A percentile compares a stretch with the other conserved stretches of the same genome.
These are phyloP conservation scores for Aspergillus sp. DNA, from an alignment of 2,329 filamentous ascomycete genomes.

Conservation along the genomic window DNA sequence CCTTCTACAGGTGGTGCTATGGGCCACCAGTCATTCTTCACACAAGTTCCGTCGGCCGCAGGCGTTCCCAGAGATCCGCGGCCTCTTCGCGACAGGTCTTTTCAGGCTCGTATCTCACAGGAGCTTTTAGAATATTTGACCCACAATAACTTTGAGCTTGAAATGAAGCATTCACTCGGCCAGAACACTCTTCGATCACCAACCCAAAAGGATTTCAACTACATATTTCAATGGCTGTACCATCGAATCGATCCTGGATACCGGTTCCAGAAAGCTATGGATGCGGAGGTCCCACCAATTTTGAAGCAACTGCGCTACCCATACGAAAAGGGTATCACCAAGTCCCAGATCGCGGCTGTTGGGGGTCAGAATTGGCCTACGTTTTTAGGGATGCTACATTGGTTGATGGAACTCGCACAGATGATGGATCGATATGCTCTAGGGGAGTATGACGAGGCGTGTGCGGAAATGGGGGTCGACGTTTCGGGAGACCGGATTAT, in stretches of 20 bases:
- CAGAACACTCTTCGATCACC: slow-evolving; percentile 90
- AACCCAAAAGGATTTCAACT: slow-evolving; percentile 97
- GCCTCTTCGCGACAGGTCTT: slow-evolving; percentile 76
- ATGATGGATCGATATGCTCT: slow-evolving; percentile 83
- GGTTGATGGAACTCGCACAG: slow-evolving; percentile 97
- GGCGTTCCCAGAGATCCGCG: slow-evolving; percentile 84
- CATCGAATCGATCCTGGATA: slow-evolving; percentile 93
- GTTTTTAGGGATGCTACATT: slow-evolving; percentile 89
- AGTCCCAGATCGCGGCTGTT: slow-evolving; percentile 91
- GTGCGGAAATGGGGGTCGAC: slow-evolving; percentile 82
- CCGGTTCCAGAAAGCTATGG: slow-evolving; percentile 89
- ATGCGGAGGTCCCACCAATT: slow-evolving; percentile 89
- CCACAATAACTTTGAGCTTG: slow-evolving; percentile 93
- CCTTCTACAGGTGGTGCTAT: slow-evolving; percentile 67
- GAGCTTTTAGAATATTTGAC: slow-evolving; percentile 90
- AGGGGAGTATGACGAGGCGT: slow-evolving; percentile 86
- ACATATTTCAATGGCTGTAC: slow-evolving; percentile 98
- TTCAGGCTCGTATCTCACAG: slow-evolving; percentile 78
- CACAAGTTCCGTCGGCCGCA: slow-evolving; percentile 76
- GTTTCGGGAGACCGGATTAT: slow-evolving; percentile 89
- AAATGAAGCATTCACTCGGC: slow-evolving; percentile 92
- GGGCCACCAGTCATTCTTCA: slow-evolving; percentile 90
- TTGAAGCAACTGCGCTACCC: slow-evolving; percentile 93
- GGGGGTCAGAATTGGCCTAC: slow-evolving; percentile 97
- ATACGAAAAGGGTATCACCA: slow-evolving; percentile 92